phyloP scores from a whole-genome alignment of 2,329 filamentous ascomycete species.

The Fusarium drepaniforme region DNA sequence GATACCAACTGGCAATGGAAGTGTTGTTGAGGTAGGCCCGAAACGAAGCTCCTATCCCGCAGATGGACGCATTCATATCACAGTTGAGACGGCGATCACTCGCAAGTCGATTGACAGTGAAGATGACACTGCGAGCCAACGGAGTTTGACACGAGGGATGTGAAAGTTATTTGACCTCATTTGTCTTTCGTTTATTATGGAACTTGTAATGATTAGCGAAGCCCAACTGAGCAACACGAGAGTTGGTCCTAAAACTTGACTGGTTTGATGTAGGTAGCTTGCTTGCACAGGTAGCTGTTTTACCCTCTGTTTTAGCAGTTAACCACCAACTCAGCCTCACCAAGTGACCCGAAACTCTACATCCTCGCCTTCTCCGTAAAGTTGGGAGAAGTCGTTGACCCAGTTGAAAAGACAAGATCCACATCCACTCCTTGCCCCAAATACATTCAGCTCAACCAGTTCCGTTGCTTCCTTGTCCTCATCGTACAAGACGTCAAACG shows the following conservation, averaged over 20 bases:
- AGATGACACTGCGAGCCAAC: neutral
- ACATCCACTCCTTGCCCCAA: conserved; percentile 57
- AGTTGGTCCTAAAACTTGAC: neutral
- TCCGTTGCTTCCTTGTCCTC: conserved; percentile 33
- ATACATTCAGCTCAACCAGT: conserved; percentile 60
- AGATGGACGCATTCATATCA: neutral
- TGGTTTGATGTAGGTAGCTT: neutral
- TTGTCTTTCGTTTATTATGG: neutral
- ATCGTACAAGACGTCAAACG: conserved; percentile 57
- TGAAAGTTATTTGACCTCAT: neutral
- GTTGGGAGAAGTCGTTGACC: conserved; percentile 41
- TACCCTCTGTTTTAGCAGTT: neutral
- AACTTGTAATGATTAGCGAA: neutral
- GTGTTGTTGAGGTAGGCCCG: neutral
- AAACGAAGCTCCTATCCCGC: neutral
- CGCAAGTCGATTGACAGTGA: neutral
- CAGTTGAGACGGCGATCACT: neutral
- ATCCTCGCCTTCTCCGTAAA: conserved; percentile 11
- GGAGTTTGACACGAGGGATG: neutral
- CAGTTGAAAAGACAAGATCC: conserved; percentile 61
- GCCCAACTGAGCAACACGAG: neutral
- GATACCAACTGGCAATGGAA: neutral
- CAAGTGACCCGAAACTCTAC: conserved; percentile 22
- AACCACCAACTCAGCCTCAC: neutral
- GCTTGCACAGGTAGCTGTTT: neutral